A percentile compares a stretch with the other conserved stretches of the same genome.
Evolutionary conservation across 2,329 filamentous ascomycete genomes (phyloP).

Genomic region (Ceratocystis variospora): DNA sequence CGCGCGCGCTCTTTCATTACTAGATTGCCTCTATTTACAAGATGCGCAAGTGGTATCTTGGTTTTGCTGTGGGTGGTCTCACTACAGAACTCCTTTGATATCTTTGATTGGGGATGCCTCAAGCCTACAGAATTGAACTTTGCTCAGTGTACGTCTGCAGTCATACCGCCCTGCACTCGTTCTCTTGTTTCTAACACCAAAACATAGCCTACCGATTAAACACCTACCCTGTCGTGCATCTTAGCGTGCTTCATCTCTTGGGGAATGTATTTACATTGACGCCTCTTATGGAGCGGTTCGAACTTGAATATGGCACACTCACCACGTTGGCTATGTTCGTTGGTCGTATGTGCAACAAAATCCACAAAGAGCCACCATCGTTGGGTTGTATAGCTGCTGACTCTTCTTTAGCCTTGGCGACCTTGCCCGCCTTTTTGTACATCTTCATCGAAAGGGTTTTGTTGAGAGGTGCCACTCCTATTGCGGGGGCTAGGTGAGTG

Average conservation of each 20-base stretch:
- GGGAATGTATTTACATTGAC: constrained; percentile 68
- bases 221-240: constrained; percentile 79
- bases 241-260: constrained; percentile 64
- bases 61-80: constrained; percentile 58
- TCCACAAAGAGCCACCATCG: neutral
- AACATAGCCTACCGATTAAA: constrained; percentile 74
- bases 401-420: constrained; percentile 50
- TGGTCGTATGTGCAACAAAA: constrained; percentile 51
- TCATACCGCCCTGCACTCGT: neutral
- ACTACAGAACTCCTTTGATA: constrained; percentile 55
- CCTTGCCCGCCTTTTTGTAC: constrained; percentile 71
- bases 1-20: constrained; percentile 69
- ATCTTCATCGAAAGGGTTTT: constrained; percentile 63
- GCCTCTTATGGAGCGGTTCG: constrained; percentile 87
- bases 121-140: constrained; percentile 53
- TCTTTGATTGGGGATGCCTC: constrained; percentile 65
- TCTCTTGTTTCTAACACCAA: neutral
- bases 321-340: constrained; percentile 78
- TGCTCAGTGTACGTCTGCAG: constrained; percentile 11
- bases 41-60: constrained; percentile 39
- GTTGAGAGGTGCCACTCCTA: constrained; percentile 53
- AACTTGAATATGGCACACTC: constrained; percentile 80
- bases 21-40: constrained; percentile 78
- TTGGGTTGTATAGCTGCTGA: constrained; percentile 3
- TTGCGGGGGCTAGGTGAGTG: constrained; percentile 69